Evolutionary conservation across 2,329 filamentous ascomycete species (phyloP), one percentile per base, ranked within the genome.

Genomic region (Paramyrothecium roridum): DNA sequence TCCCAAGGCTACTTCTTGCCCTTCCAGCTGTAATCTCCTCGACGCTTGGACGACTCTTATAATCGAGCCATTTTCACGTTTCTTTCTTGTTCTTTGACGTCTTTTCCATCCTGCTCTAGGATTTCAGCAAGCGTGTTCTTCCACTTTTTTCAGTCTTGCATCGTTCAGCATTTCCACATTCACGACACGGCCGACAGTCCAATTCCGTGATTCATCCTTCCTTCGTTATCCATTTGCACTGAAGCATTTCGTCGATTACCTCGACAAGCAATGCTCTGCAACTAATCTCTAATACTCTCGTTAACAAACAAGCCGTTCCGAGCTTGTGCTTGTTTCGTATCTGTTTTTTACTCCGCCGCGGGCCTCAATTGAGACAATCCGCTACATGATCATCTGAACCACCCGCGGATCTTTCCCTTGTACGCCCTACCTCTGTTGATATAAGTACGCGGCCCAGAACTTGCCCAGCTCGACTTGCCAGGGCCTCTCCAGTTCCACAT

Each of bases 401-500:
- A 50, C n/a, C 3, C 48, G 21, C 23, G 48, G 30, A 50, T 33
- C 6, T 19, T 19, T 43, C 37, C 37, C 37, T 30, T 43, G 37
- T 43, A 19, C 37, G 37, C n/a, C 37, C 7, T 43, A 19, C 37
- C n/a, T 43, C 37, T 17, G 13, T 43, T 19, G 37, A 43, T 43
- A 43, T 43, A 43, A 43, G 37, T 43, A 43, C 37, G 13, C 13
- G 13, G 37, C 37, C 37, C 13, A 43, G 46, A 21, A 19, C 46
- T 48, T 19, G 22, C 12, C 46, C 19, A 48, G 19, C 22, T 48
- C 46, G 16, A 23, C 20, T 13, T 6, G 4, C 46, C 22, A 48
- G 43, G 34, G 49, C 50, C 49, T 57, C 49, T 52, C 56, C 37
- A 54, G 49, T 6, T 30, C 8, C 40, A 54, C 52, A 26, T 47